phyloP scores from a whole-genome alignment of 1,284 basidiomycete species.

The Ganoderma resinaceum region DNA sequence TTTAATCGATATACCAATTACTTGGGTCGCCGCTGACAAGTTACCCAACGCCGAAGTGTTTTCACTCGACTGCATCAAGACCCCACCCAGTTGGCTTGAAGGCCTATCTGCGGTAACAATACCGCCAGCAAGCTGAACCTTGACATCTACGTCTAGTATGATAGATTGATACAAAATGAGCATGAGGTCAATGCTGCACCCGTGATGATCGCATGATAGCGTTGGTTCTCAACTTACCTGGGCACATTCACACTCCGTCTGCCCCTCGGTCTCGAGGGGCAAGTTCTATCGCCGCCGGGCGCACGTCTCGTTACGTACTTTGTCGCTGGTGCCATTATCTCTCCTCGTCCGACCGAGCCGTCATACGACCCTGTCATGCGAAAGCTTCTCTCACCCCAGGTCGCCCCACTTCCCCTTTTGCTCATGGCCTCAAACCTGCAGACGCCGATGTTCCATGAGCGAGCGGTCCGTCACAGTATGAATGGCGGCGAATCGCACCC shows the following conservation, averaged over 20 bases:
- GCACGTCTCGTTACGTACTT: background rate
- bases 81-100: background rate
- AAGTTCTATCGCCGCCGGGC: slow-evolving; percentile 1
- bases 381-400: background rate
- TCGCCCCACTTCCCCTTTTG: slow-evolving; percentile 1
- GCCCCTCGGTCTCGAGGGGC: background rate
- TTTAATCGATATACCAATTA: background rate
- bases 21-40: background rate
- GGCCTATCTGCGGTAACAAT: background rate
- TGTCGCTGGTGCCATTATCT: background rate
- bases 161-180: background rate
- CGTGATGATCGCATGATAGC: background rate
- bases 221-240: slow-evolving; percentile 1
- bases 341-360: slow-evolving; percentile 2
- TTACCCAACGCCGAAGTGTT: background rate
- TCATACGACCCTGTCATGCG: slow-evolving; percentile 5
- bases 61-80: background rate
- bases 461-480: background rate
- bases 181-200: background rate
- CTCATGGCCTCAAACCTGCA: background rate
- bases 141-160: background rate
- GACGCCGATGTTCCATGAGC: background rate
- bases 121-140: background rate
- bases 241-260: slow-evolving; percentile 2
- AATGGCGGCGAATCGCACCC: background rate